phyloP scores from a whole-genome alignment of 176 grass and related monocot genomes.

The Aegilops sharonensis region DNA sequence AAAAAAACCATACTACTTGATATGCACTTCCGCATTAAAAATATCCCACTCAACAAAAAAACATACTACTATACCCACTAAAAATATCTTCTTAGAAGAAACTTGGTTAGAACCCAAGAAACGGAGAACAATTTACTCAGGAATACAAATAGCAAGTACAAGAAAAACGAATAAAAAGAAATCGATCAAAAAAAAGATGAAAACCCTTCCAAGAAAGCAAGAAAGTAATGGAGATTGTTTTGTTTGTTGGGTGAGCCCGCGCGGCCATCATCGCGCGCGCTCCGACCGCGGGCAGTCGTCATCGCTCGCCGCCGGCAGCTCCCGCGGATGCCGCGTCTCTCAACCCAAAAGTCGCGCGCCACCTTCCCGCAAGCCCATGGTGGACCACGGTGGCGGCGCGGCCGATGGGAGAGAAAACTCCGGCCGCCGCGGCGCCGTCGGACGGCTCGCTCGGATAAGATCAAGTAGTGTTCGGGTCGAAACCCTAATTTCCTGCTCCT shows the following conservation, averaged over 20 bases:
- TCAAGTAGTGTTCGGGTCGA: conserved; percentile 44
- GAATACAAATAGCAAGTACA: not conserved
- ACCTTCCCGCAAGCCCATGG: not conserved
- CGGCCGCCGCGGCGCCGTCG: conserved; percentile 22
- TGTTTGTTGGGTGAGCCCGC: conserved; percentile 27
- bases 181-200: not conserved
- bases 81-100: not conserved
- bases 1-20: not conserved
- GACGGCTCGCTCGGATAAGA: conserved; percentile 48
- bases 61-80: not conserved
- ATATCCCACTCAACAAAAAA: not conserved
- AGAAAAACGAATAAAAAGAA: not conserved
- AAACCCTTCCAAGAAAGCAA: not conserved
- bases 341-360: not conserved
- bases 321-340: not conserved
- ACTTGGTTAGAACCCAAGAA: not conserved
- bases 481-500: conserved; percentile 6
- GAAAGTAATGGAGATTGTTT: not conserved
- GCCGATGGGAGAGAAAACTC: conserved; percentile 4
- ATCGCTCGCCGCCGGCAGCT: conserved; percentile 19
- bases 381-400: not conserved
- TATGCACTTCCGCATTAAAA: not conserved
- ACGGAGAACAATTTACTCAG: not conserved
- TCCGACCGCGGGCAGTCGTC: conserved; percentile 55
- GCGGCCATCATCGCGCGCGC: conserved; percentile 40